Base-by-base conservation (phyloP, 2,329 filamentous ascomycete species). In the Claviceps arundinis region DNA sequence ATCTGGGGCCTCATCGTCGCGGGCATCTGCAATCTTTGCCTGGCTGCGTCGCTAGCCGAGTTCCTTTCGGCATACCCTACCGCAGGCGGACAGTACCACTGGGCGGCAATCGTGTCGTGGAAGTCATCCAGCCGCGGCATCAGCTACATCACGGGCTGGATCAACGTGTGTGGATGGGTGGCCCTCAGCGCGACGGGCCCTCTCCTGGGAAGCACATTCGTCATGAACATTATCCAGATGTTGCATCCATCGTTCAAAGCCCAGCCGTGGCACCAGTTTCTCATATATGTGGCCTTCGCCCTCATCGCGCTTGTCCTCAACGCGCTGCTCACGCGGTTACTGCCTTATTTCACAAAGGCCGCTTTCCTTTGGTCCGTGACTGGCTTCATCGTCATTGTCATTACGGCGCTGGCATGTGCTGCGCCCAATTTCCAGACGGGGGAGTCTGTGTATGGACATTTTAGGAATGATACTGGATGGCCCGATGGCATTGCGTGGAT, bases 101-200 rank as follows among this genome's bases (percentile, higher is more conserved):
- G 84, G 84, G 84, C 82, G 2, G 82, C 84, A 51, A 68, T 80
- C 49, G 69, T 87, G 56, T 74, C 77, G 37, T 82, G 80, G 72
- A 72, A 74, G 54, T 68, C 66, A 52, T 84, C 75, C 72, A 76
- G 78, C 17, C 78, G 80, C 0, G 69, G 80, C 34, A 73, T 87
- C 11, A 83, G 81, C 47, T 88, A 83, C 71, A 76, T 81, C 47
- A 87, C 83, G 0, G 84, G 84, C 30, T 88, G 84, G 83, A 85
- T 82, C 64, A 84, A 82, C 59, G 77, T 81, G 40, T 80, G 80
- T n/a, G 84, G 82, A 16, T 87, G 84, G 81, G 81, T 86, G 37
- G 78, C 80, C 9, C 66, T 88, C 50, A 81, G 80, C 4, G 84
- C 84, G 7, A 85, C 82, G 0, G 84, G 79, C 16, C 82, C 82